Base-by-base conservation (phyloP, 2,329 filamentous ascomycete species). In the Emergomyces africanus region DNA sequence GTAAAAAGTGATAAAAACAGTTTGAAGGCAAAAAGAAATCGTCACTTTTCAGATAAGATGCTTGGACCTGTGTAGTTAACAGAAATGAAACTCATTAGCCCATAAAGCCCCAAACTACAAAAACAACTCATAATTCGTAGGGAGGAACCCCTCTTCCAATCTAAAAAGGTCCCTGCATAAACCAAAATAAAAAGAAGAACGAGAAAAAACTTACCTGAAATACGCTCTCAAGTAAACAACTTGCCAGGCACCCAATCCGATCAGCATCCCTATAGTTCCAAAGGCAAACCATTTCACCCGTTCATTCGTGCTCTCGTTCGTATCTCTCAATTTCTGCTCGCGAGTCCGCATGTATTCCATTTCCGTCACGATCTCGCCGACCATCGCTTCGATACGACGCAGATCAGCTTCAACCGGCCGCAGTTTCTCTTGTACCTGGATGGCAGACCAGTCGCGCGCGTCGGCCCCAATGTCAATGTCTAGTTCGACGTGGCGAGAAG, bases 251-350 rank as follows among this genome's bases (percentile, higher is more conserved):
- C 94, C 95, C 67, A 99, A 79, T 39, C 83, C 89, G 65, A 96
- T 80, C 67, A 99, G 78, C 80, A 96, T 86, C 63, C 90, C 87
- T 78, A 96, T 97, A 33, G 92, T 97, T 65, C 86, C 84, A 72
- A 96, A 85, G 54, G 92, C 92, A 76, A 99, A 99, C 90, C 90
- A 97, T 81, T 97, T 99, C 70, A 99, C 94, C 61, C 94, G 84
- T 77, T 88, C 94, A 78, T 99, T 99, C 65, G 94, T 99, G 81
- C 92, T 97, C 86, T 99, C 94, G 76, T 99, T 99, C 67, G 94
- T 99, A 78, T 99, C 92, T 73, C 94, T 83, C 68, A 99, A 82
- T 80, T 90, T 95, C 83, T 96, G 90, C 81, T 99, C 94, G 68
- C 94, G 84, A 44, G 75, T 69, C 65, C 94, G 84, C 68, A 99